phyloP scores from a whole-genome alignment of 164 flowering plant genomes.

The Sedum album region DNA sequence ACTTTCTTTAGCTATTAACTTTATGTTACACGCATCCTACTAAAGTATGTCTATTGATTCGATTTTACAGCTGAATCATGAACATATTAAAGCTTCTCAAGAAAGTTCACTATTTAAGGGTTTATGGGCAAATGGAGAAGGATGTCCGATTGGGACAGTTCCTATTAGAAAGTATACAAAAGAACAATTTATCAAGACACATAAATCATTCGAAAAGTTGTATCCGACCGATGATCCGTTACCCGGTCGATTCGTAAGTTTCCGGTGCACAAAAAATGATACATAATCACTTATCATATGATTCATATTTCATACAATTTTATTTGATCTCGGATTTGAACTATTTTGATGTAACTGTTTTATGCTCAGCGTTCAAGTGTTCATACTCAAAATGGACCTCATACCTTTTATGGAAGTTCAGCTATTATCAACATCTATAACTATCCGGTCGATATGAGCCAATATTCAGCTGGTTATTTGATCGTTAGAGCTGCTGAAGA shows the following conservation, averaged over 20 bases:
- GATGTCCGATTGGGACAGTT: not conserved
- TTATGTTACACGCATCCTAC: not conserved
- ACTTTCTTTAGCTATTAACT: too few species aligned
- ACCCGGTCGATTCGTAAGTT: not conserved
- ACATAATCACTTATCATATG: not conserved
- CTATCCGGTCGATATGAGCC: too few species aligned
- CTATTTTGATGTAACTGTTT: not conserved
- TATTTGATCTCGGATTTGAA: too few species aligned
- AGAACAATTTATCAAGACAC: constrained; percentile 4
- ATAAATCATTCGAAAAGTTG: not conserved
- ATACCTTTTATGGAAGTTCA: not conserved
- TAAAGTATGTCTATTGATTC: not conserved
- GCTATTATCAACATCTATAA: not conserved
- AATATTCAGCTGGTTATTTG: too few species aligned
- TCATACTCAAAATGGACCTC: not conserved
- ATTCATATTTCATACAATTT: too few species aligned
- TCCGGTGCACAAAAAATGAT: not conserved
- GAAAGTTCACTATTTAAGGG: not conserved
- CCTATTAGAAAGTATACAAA: constrained; percentile 5
- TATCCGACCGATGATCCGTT: not conserved
- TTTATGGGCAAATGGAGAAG: not conserved
- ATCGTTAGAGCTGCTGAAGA: too few species aligned
- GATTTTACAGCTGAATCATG: constrained; percentile 5
- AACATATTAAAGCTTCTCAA: not conserved
- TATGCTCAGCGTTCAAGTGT: not conserved